Base-by-base conservation (phyloP, 768 basidiomycete genomes). In the Collybia nuda region DNA sequence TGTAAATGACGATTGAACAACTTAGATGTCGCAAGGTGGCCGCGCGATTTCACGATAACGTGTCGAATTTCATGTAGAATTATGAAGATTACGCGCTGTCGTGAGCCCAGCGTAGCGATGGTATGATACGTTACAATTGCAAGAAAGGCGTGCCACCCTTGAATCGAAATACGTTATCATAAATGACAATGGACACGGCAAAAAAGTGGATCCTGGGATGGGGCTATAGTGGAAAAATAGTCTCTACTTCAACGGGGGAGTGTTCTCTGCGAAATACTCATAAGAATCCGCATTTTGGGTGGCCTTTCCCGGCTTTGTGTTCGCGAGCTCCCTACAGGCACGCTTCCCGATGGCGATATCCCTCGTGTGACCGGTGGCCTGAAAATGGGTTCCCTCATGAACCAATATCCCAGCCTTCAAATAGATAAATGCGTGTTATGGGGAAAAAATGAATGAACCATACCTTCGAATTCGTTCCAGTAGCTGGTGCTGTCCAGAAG, bases 181-280 rank as follows among this genome's bases (percentile, higher is more conserved):
- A n/a, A n/a, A n/a, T n/a, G n/a, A n/a, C n/a, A n/a, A n/a, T n/a
- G n/a, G n/a, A n/a, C n/a, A n/a, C n/a, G n/a, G n/a, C n/a, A n/a
- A 11, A 11, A 32, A 11, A 11, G 3, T 32, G 7, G 32, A 32
- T 5, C 9, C 12, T 32, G 12, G 32, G 32, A 32, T 3, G 32
- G 32, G 3, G 7, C 3, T 32, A 26, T 32, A 32, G 32, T 11
- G 14, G 7, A 32, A 11, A 14, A 3, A 28, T 11, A 11, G 32
- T 6, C 14, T 11, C 32, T 32, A 32, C 3, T 40, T 7, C 40
- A 40, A 40, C 15, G 40, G 22, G 18, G 68, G 69, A 57, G 58
- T 68, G 61, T 70, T 70, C 63, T 71, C 69, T 15, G 69, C 67
- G 47, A 68, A 71, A 58, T 70, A 71, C 41, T 72, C 70, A 56